Conservation (phyloP, 495 filamentous ascomycete species). For the Staphylotrichum tortipilum region DNA sequence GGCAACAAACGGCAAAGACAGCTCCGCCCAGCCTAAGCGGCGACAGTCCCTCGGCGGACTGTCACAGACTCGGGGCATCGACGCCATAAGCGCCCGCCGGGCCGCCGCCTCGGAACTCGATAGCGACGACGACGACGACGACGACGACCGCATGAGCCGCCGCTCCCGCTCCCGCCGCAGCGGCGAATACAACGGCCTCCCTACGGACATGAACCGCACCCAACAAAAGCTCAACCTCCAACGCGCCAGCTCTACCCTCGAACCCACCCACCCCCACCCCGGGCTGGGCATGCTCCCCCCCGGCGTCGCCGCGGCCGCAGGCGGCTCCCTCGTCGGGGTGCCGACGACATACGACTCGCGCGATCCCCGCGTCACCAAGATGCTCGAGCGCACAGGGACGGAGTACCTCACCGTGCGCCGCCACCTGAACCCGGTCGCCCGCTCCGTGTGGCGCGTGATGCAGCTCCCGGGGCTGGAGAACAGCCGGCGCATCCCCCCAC, state of each 20-base stretch:
- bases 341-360: constrained; percentile 34
- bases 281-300: constrained; percentile 23
- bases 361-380: constrained; percentile 46
- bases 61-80: constrained; percentile 12
- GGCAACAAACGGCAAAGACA: constrained; percentile 10
- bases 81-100: constrained; percentile 2
- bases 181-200: constrained; percentile 20
- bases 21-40: constrained; percentile 9
- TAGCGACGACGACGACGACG: constrained; percentile 26
- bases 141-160: neutral
- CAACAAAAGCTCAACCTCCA: constrained; percentile 68
- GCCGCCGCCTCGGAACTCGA: constrained; percentile 20
- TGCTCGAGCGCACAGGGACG: constrained; percentile 53
- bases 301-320: constrained; percentile 23
- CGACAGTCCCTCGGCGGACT: constrained; percentile 22
- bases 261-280: constrained; percentile 40
- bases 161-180: constrained; percentile 6
- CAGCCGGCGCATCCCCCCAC: constrained; percentile 35
- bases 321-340: constrained; percentile 29
- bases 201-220: constrained; percentile 50
- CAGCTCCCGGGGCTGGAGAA: constrained; percentile 41
- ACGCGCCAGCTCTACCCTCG: constrained; percentile 56
- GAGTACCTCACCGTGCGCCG: constrained; percentile 61
- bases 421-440: constrained; percentile 56
- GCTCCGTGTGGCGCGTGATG: constrained; percentile 46